These are phyloP conservation scores for Fusarium gaditjirri DNA, from an alignment of 2,329 filamentous ascomycete species.

Conservation along the genomic window DNA sequence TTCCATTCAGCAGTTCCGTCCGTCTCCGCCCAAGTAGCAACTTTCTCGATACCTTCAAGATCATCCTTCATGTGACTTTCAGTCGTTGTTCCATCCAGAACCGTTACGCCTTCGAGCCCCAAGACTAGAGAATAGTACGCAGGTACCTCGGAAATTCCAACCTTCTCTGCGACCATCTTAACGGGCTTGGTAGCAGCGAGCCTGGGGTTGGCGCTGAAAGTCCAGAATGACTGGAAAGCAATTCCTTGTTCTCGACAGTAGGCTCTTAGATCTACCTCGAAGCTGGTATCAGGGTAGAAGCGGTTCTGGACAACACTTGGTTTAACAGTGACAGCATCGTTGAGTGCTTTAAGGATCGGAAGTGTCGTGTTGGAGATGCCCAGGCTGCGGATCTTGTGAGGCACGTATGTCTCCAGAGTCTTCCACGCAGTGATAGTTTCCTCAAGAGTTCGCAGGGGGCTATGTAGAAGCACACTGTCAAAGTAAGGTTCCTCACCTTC, in stretches of 20 bases:
- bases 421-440: constrained; percentile 73
- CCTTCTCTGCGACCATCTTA: constrained; percentile 56
- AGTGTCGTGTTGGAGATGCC: constrained; percentile 82
- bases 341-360: constrained; percentile 64
- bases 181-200: constrained; percentile 59
- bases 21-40: constrained; percentile 56
- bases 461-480: constrained; percentile 80
- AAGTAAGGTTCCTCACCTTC: constrained; percentile 60
- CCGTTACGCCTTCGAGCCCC: constrained; percentile 55
- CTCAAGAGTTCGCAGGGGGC: constrained; percentile 57
- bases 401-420: constrained; percentile 73
- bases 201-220: constrained; percentile 58
- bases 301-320: constrained; percentile 79
- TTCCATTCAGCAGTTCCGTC: constrained; percentile 61
- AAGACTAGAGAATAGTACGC: constrained; percentile 61
- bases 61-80: constrained; percentile 62
- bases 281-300: constrained; percentile 69
- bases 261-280: constrained; percentile 68
- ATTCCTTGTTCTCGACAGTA: constrained; percentile 57
- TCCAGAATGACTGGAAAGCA: constrained; percentile 66
- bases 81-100: constrained; percentile 60
- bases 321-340: constrained; percentile 53
- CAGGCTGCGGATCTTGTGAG: constrained; percentile 69
- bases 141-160: constrained; percentile 51
- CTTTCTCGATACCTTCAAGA: constrained; percentile 54